Conservation (phyloP, 2,329 filamentous ascomycete genomes). For the Zymoseptoria brevis region DNA sequence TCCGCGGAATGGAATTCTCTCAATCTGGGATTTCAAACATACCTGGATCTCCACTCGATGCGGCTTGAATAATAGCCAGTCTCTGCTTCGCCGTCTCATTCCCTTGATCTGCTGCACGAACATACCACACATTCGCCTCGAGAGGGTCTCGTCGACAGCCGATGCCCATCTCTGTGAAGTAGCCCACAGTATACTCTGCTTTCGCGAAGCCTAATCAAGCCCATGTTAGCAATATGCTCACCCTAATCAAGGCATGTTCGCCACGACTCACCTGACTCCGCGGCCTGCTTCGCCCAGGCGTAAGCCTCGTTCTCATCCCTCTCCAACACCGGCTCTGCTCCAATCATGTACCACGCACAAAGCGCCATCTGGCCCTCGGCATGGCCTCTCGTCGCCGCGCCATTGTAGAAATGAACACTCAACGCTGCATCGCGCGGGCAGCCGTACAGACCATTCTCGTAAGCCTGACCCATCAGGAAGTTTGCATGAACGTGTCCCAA, state of each 20-base stretch:
- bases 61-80: slow-evolving; percentile 76
- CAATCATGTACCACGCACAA: slow-evolving; percentile 97
- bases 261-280: slow-evolving; percentile 65
- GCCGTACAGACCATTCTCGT: slow-evolving; percentile 80
- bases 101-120: slow-evolving; percentile 84
- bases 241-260: not conserved
- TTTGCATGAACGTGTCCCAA: slow-evolving; percentile 80
- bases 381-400: slow-evolving; percentile 76
- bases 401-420: slow-evolving; percentile 95
- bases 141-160: slow-evolving; percentile 90
- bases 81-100: slow-evolving; percentile 84
- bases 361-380: slow-evolving; percentile 93
- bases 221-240: slow-evolving; percentile 6
- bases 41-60: slow-evolving; percentile 54
- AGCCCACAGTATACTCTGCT: slow-evolving; percentile 92
- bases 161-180: slow-evolving; percentile 98
- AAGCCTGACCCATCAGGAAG: slow-evolving; percentile 87
- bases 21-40: slow-evolving; percentile 15
- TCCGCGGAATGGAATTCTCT: not conserved
- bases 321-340: slow-evolving; percentile 81
- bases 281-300: slow-evolving; percentile 85
- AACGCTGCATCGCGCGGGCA: slow-evolving; percentile 87
- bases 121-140: slow-evolving; percentile 97
- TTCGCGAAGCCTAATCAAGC: slow-evolving; percentile 45
- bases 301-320: slow-evolving; percentile 96